These are phyloP conservation scores for Penstemon barbatus DNA, from an alignment of 257 asterid genomes.

Conservation along the genomic window DNA sequence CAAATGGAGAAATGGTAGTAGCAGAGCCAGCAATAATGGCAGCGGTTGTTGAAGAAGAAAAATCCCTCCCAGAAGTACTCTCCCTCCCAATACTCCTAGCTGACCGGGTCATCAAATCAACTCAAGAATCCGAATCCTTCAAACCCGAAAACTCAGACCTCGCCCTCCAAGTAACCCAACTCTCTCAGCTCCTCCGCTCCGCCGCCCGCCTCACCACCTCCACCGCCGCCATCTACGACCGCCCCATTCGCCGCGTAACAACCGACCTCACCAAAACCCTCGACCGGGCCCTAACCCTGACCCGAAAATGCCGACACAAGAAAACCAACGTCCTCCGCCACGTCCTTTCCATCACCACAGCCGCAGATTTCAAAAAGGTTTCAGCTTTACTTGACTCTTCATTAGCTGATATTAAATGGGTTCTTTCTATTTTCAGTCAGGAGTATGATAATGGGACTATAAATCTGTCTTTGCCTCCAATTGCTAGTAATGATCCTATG, in stretches of 20 bases:
- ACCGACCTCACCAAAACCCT: slow-evolving; percentile 45
- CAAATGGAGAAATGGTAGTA: slow-evolving; percentile 27
- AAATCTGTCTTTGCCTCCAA: slow-evolving; percentile 47
- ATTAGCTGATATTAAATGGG: slow-evolving; percentile 55
- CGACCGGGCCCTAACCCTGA: slow-evolving; percentile 43
- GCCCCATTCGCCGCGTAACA: slow-evolving; percentile 62
- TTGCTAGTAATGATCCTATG: slow-evolving; percentile 52
- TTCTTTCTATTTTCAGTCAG: slow-evolving; percentile 37
- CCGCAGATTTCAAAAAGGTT: slow-evolving; percentile 52
- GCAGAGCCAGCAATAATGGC: slow-evolving; percentile 23
- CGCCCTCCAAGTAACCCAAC: slow-evolving; percentile 37
- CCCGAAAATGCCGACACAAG: slow-evolving; percentile 49
- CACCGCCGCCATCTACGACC: slow-evolving; percentile 46
- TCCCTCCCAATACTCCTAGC: slow-evolving; percentile 56
- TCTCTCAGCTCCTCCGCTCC: slow-evolving; percentile 51
- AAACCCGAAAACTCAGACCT: slow-evolving; percentile 48
- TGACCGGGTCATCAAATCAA: slow-evolving; percentile 46
- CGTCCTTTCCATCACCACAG: slow-evolving; percentile 53
- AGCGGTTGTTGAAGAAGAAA: slow-evolving; percentile 40
- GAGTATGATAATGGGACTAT: slow-evolving; percentile 29
- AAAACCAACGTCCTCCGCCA: slow-evolving; percentile 54
- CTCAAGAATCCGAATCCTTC: slow-evolving; percentile 54
- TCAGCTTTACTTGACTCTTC: slow-evolving; percentile 40
- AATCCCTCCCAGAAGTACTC: slow-evolving; percentile 48
- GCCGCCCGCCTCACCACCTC: slow-evolving; percentile 48